These are phyloP conservation scores for Trichoderma koningii DNA, from an alignment of 2,329 filamentous ascomycete species.

Conservation along the genomic window DNA sequence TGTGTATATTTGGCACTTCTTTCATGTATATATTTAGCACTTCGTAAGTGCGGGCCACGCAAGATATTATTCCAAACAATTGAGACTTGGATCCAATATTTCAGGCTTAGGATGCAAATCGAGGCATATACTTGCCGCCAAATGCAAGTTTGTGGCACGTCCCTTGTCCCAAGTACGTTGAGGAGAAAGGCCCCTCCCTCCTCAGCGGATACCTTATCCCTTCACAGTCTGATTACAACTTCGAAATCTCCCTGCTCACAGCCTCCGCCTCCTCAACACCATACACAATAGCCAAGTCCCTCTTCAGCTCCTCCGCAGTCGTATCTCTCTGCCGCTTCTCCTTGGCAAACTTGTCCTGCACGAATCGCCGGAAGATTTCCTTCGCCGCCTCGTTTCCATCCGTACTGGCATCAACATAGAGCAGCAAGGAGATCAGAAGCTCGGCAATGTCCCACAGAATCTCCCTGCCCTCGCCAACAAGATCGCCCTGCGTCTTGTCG, in stretches of 20 bases:
- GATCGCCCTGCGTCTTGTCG: slow-evolving; percentile 38
- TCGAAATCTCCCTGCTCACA: slow-evolving; percentile 30
- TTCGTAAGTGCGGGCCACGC: slow-evolving; percentile 3
- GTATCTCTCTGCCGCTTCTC: slow-evolving; percentile 30
- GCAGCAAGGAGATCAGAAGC: slow-evolving; percentile 47
- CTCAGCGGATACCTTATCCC: too few relatives aligned
- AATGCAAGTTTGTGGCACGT: background rate
- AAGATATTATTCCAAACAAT: too few relatives aligned
- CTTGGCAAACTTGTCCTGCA: slow-evolving; percentile 36
- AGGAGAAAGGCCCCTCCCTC: too few relatives aligned
- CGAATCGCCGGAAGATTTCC: slow-evolving; percentile 46
- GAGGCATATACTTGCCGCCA: background rate
- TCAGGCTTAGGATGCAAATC: background rate
- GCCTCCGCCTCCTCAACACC: slow-evolving; percentile 31
- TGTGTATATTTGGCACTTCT: slow-evolving; percentile 4
- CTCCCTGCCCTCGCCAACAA: slow-evolving; percentile 51
- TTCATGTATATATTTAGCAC: slow-evolving; percentile 16
- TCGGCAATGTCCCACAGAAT: slow-evolving; percentile 50
- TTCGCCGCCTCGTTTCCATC: slow-evolving; percentile 42
- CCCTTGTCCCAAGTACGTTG: too few relatives aligned
- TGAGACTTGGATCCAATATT: background rate
- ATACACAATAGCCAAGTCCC: slow-evolving; percentile 43
- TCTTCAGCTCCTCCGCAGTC: slow-evolving; percentile 35
- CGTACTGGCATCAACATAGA: slow-evolving; percentile 45
- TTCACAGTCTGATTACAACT: slow-evolving; percentile 10